Conservation (phyloP, 257 asterid species). For the Nicotiana sylvestris region DNA sequence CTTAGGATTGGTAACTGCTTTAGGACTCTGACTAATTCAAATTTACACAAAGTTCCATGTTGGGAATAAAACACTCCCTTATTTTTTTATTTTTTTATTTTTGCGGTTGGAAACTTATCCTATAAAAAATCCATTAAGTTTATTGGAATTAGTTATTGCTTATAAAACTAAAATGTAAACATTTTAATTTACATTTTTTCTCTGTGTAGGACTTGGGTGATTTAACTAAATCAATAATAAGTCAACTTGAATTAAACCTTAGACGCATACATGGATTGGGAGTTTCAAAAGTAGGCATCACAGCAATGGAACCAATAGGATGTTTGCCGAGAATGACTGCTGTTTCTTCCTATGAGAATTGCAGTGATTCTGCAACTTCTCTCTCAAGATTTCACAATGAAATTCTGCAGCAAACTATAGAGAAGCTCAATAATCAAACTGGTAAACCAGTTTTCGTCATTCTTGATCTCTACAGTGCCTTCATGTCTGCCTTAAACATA, state of each 20-base stretch:
- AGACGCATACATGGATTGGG: constrained; percentile 48
- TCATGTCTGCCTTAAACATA: constrained; percentile 40
- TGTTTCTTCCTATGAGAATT: constrained; percentile 21
- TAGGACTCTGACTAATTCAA: too few relatives aligned
- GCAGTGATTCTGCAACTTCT: constrained; percentile 36
- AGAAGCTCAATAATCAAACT: constrained; percentile 35
- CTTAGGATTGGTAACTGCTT: too few relatives aligned
- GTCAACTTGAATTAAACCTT: constrained; percentile 38
- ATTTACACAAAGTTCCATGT: too few relatives aligned
- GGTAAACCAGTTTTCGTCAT: constrained; percentile 28
- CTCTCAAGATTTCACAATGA: constrained; percentile 45
- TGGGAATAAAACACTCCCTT: too few relatives aligned
- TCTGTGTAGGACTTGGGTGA: neutral
- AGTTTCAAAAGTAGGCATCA: constrained; percentile 39
- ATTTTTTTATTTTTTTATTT: too few relatives aligned
- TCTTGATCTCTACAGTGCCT: constrained; percentile 52
- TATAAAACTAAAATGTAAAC: too few relatives aligned
- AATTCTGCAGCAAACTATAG: constrained; percentile 33
- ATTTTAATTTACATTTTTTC: neutral
- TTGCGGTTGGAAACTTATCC: too few relatives aligned
- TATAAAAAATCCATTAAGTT: too few relatives aligned
- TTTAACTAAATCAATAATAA: constrained; percentile 32
- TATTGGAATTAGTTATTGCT: too few relatives aligned
- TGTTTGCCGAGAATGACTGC: constrained; percentile 45
- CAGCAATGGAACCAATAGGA: constrained; percentile 51